Conservation (phyloP, 2,329 filamentous ascomycete genomes). For the Pseudogymnoascus sp. region DNA sequence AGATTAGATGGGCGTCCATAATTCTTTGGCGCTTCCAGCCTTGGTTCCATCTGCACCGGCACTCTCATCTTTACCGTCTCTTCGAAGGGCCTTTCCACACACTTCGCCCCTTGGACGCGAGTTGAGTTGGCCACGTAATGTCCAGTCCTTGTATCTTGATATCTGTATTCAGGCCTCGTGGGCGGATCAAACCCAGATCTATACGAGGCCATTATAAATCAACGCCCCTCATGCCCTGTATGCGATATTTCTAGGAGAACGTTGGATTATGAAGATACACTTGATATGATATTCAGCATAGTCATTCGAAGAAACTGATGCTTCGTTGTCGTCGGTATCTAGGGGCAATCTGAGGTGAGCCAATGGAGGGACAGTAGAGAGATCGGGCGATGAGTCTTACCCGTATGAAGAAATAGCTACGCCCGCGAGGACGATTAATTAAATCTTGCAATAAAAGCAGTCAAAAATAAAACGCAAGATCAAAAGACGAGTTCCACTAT, state of each 20-base stretch:
- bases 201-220: constrained; percentile 35
- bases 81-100: constrained; percentile 21
- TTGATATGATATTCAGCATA: constrained; percentile 23
- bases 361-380: constrained; percentile 13
- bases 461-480: constrained; percentile 19
- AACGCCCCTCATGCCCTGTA: constrained; percentile 21
- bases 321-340: constrained; percentile 9
- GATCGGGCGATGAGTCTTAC: constrained; percentile 9
- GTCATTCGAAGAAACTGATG: constrained; percentile 18
- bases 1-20: constrained; percentile 16
- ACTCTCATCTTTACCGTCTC: constrained; percentile 37
- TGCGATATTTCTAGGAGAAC: constrained; percentile 19
- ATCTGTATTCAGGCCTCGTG: constrained; percentile 33
- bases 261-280: constrained; percentile 18
- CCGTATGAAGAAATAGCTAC: constrained; percentile 13
- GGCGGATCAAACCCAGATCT: constrained; percentile 35
- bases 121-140: constrained; percentile 17
- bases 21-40: constrained; percentile 12
- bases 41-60: constrained; percentile 19
- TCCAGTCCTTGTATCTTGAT: constrained; percentile 25
- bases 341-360: constrained; percentile 1
- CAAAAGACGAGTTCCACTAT: constrained; percentile 17
- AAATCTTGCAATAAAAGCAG: constrained; percentile 14
- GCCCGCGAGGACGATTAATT: constrained; percentile 22
- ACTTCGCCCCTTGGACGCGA: constrained; percentile 11